Evolutionary conservation across 2,329 filamentous ascomycete genomes (phyloP).

Genomic region (Ophiognomonia clavigignenti-juglandacearum): DNA sequence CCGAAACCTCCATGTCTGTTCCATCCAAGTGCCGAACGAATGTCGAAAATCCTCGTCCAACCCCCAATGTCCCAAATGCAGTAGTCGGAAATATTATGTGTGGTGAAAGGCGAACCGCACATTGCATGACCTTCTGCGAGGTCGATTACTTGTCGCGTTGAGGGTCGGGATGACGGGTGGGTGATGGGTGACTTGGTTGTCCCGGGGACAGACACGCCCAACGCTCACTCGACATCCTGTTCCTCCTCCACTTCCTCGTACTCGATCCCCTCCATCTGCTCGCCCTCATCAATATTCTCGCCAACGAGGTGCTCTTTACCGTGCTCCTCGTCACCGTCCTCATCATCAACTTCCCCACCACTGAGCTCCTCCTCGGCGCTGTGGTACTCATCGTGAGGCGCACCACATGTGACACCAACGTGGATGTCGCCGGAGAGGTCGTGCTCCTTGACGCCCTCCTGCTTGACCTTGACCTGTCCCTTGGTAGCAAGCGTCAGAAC

Average conservation of each 20-base stretch:
- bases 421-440: constrained; percentile 43
- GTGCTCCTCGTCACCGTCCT: too few species aligned
- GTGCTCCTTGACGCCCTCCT: constrained; percentile 38
- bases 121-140: too few species aligned
- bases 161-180: too few species aligned
- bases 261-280: constrained; percentile 2
- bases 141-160: too few species aligned
- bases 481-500: constrained; percentile 67
- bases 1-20: not conserved
- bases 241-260: not conserved
- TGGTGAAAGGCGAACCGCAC: too few species aligned
- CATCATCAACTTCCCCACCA: not conserved
- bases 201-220: too few species aligned
- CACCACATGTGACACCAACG: constrained; percentile 34
- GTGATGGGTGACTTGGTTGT: too few species aligned
- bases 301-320: too few species aligned
- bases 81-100: too few species aligned
- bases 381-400: not conserved
- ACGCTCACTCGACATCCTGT: not conserved
- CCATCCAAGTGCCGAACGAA: constrained; percentile 1
- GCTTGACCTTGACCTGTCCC: constrained; percentile 56
- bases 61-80: not conserved
- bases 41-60: not conserved
- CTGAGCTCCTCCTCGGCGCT: not conserved
- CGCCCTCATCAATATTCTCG: not conserved